Evolutionary conservation across 495 filamentous ascomycete genomes (phyloP), one percentile per base, ranked within the genome.

Genomic region (Penicillium soppii): DNA sequence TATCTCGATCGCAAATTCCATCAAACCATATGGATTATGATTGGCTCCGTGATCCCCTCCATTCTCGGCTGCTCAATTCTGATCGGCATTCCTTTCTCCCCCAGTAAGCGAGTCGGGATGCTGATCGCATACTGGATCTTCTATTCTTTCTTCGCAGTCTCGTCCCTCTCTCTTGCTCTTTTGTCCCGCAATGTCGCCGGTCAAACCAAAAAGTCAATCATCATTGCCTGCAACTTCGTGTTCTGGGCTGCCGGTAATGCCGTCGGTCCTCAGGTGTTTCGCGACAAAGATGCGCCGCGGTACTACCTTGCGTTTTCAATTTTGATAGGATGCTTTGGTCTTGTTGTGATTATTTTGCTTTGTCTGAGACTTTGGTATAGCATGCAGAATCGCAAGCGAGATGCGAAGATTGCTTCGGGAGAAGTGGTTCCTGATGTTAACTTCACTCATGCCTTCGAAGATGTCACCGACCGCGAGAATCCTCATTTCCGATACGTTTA

Each of bases 101-200:
- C 57, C 13, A 22, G 43, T 37, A 68, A 54, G 26, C 75, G 72
- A 51, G 71, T 68, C 25, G 82, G 82, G 13, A 69, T 82, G n/a
- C 72, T 85, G 5, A 75, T 74, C n/a, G 77, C 77, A 9, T 84
- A 83, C 67, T 86, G 83, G 53, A 61, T 84, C 5, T 79, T 78
- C 0, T 72, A 81, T 47, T 76, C 77, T 1, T 69, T 68, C 48
- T 74, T 81, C 37, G 80, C 78, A 12, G 78, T 78, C 4, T 82
- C 45, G 52, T 80, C 80, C 1, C 75, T 80, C 4, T 59, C 82
- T 0, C 64, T 86, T 5, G 75, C 74, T 8, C 68, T 84, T 39
- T 77, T 86, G 33, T 73, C 72, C 0, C 78, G 76, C n/a, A 86
- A 88, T 52, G 76, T 86, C 7, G 82, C 81, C 6, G 84, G 84